Evolutionary conservation across 352 stramenopile species (phyloP).

Genomic region (Phytopythium mirpurense): DNA sequence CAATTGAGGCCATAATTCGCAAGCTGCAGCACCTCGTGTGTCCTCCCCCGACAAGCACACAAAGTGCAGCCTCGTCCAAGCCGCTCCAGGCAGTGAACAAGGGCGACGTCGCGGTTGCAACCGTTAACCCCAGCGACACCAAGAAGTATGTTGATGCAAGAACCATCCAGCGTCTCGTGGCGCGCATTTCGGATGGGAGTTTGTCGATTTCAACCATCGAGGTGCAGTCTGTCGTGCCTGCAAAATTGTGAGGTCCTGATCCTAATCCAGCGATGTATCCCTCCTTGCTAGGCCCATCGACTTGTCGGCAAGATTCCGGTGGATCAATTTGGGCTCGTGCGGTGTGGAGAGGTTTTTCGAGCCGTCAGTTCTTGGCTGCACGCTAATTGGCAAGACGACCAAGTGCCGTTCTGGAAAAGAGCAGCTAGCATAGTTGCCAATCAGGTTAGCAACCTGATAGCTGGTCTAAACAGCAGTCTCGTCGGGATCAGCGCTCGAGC

Average conservation of each 20-base stretch:
- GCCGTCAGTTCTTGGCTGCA: constrained; percentile 38
- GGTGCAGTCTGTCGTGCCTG: constrained; percentile 12
- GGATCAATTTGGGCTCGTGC: constrained; percentile 40
- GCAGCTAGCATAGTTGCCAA: constrained; percentile 14
- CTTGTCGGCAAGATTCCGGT: constrained; percentile 25
- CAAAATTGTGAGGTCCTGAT: neutral
- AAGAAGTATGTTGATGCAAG: constrained; percentile 34
- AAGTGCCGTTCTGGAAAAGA: constrained; percentile 32
- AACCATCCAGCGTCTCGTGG: constrained; percentile 35
- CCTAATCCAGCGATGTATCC: too few species aligned
- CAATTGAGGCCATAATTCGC: constrained; percentile 10
- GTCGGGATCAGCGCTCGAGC: constrained; percentile 7
- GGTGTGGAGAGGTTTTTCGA: constrained; percentile 43
- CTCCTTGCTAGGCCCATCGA: constrained; percentile 19
- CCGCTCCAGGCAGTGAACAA: constrained; percentile 12
- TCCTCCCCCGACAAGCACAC: constrained; percentile 9
- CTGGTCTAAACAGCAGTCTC: constrained; percentile 13
- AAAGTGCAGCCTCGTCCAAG: constrained; percentile 2
- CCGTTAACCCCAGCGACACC: constrained; percentile 14
- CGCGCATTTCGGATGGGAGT: constrained; percentile 32
- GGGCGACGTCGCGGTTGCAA: neutral
- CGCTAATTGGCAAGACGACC: constrained; percentile 15
- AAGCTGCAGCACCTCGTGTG: constrained; percentile 30
- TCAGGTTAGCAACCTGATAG: constrained; percentile 14
- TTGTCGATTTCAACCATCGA: constrained; percentile 22